A percentile compares a stretch with the other conserved stretches of the same genome.
Evolutionary conservation across 2,329 filamentous ascomycete species (phyloP).

Genomic region (Lomentospora prolificans): DNA sequence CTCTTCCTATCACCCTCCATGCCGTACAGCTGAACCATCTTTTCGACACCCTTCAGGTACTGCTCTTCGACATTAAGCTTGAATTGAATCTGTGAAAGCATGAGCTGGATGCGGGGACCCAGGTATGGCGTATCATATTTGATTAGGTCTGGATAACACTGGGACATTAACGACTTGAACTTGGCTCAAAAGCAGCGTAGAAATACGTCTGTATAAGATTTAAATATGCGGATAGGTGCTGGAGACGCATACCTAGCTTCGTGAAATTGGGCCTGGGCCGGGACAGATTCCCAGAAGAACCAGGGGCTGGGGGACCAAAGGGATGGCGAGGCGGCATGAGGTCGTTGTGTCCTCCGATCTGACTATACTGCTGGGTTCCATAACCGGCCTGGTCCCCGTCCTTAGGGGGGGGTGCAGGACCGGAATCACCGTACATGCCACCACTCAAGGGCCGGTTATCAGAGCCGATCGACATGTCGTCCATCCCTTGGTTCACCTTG

Average conservation of each 20-base stretch:
- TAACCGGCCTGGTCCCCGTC: conserved; percentile 59
- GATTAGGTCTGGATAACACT: conserved; percentile 63
- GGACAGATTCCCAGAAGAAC: conserved; percentile 56
- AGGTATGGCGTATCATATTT: conserved; percentile 96
- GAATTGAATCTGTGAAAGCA: conserved; percentile 97
- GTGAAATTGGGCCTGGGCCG: conserved; percentile 84
- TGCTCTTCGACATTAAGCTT: conserved; percentile 98
- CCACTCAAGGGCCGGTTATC: conserved; percentile 33
- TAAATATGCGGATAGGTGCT: neutral
- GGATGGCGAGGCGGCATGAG: conserved; percentile 75
- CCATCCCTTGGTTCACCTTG: conserved; percentile 57
- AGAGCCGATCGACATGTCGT: conserved; percentile 53
- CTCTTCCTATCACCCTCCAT: conserved; percentile 97
- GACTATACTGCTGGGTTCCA: conserved; percentile 41
- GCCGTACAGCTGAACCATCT: conserved; percentile 96
- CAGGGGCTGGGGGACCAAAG: conserved; percentile 54
- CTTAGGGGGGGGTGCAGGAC: conserved; percentile 61
- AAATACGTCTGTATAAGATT: neutral
- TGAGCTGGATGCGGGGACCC: conserved; percentile 94
- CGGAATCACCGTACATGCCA: conserved; percentile 32
- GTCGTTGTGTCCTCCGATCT: conserved; percentile 56
- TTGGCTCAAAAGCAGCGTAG: neutral
- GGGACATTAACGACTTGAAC: neutral
- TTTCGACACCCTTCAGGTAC: conserved; percentile 97
- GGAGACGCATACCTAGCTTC: conserved; percentile 65